These are phyloP conservation scores for Fusarium camptoceras DNA, from an alignment of 2,329 filamentous ascomycete genomes.

Conservation along the genomic window DNA sequence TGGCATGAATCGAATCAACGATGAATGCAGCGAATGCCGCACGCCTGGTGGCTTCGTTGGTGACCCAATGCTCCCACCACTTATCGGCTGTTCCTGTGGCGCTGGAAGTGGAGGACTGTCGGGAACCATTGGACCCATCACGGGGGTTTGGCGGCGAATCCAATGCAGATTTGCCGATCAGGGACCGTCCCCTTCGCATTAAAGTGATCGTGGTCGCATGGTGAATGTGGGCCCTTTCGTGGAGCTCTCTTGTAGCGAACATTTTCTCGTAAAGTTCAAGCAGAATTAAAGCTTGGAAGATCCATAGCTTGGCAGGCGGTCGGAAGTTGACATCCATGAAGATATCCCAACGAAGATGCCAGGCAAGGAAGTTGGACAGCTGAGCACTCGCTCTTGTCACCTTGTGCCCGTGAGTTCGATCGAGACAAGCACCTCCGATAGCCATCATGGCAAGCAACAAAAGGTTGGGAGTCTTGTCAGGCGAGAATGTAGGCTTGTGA, in stretches of 20 bases:
- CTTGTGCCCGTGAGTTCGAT: slow-evolving; percentile 81
- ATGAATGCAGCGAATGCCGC: slow-evolving; percentile 95
- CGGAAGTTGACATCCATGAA: slow-evolving; percentile 92
- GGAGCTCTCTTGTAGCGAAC: slow-evolving; percentile 90
- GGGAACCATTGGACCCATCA: slow-evolving; percentile 67
- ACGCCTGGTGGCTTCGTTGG: slow-evolving; percentile 88
- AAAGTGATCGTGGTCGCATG: slow-evolving; percentile 95
- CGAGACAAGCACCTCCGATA: slow-evolving; percentile 89
- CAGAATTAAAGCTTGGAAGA: slow-evolving; percentile 90
- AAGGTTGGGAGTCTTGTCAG: slow-evolving; percentile 86
- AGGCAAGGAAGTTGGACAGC: slow-evolving; percentile 89
- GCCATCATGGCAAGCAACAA: slow-evolving; percentile 90
- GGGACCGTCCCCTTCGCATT: slow-evolving; percentile 91
- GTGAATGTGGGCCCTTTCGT: slow-evolving; percentile 95
- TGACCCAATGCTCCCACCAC: slow-evolving; percentile 97
- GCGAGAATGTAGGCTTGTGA: slow-evolving; percentile 92
- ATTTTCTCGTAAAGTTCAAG: slow-evolving; percentile 98
- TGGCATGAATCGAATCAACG: slow-evolving; percentile 94
- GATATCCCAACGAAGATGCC: slow-evolving; percentile 95
- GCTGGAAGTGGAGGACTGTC: slow-evolving; percentile 72
- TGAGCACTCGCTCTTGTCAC: slow-evolving; percentile 82
- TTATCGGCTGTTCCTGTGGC: slow-evolving; percentile 80
- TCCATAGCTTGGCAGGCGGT: slow-evolving; percentile 93
- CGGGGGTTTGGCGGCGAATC: slow-evolving; percentile 84
- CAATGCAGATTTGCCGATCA: slow-evolving; percentile 85